These are phyloP conservation scores for Panicum virgatum DNA, from an alignment of 202 grass and related monocot genomes.

Conservation along the genomic window DNA sequence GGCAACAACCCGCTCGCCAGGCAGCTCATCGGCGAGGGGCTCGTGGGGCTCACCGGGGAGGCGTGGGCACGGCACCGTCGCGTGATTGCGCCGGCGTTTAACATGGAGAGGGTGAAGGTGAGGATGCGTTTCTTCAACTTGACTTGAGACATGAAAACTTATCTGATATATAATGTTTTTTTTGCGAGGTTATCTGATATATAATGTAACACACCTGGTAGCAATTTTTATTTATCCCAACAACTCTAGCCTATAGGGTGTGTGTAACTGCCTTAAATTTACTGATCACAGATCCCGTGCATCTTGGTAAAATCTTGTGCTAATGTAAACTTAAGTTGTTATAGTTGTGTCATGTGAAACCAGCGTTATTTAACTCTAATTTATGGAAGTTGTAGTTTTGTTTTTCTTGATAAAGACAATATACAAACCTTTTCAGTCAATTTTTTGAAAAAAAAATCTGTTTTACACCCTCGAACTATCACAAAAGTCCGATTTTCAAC, in stretches of 20 bases:
- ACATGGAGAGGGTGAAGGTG: constrained; percentile 83
- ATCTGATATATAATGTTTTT: no score
- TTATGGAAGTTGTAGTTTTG: background rate
- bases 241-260: no score
- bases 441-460: background rate
- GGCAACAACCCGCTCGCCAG: constrained; percentile 50
- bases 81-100: constrained; percentile 72
- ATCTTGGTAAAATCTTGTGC: background rate
- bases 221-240: background rate
- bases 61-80: constrained; percentile 70
- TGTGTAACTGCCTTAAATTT: no score
- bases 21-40: constrained; percentile 70
- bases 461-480: no score
- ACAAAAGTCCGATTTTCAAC: no score
- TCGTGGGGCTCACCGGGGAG: constrained; percentile 56
- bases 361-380: background rate
- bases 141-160: background rate
- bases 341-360: background rate
- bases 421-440: background rate
- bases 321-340: background rate
- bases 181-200: background rate
- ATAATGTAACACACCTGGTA: background rate
- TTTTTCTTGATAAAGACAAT: background rate
- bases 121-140: background rate
- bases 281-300: background rate